phyloP scores from a whole-genome alignment of 768 basidiomycete species.

The Candolleomyces efflorescens region DNA sequence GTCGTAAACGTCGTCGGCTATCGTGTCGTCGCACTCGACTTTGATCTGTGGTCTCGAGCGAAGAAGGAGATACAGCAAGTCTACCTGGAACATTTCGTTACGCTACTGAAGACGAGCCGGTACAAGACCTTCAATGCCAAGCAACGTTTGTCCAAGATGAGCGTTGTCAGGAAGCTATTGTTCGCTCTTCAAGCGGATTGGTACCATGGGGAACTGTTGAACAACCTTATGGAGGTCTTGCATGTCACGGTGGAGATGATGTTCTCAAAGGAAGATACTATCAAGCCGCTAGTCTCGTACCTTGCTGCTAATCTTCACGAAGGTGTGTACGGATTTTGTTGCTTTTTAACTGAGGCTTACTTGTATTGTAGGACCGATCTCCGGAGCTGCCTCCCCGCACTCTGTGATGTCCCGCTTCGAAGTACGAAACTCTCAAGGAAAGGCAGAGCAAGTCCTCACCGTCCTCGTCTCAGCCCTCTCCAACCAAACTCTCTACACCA shows the following conservation, averaged over 20 bases:
- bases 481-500: conserved; percentile 53
- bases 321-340: conserved; percentile 35
- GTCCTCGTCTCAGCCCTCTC: conserved; percentile 60
- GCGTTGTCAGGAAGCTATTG: conserved; percentile 69
- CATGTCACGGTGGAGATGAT: conserved; percentile 55
- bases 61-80: conserved; percentile 68
- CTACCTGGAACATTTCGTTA: conserved; percentile 79
- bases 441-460: conserved; percentile 65
- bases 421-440: conserved; percentile 42
- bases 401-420: conserved; percentile 59
- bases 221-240: conserved; percentile 55
- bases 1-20: conserved; percentile 82
- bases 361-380: conserved; percentile 5
- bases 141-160: conserved; percentile 67
- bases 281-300: conserved; percentile 86
- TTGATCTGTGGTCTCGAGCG: conserved; percentile 83
- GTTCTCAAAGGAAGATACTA: conserved; percentile 69
- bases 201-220: conserved; percentile 55
- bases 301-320: conserved; percentile 76
- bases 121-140: conserved; percentile 75
- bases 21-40: conserved; percentile 78
- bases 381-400: conserved; percentile 43
- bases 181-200: conserved; percentile 78
- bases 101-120: conserved; percentile 66
- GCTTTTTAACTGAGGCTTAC: conserved; percentile 8